Percentiles rank a stretch among this genome's conserved stretches.
phyloP scores from a whole-genome alignment of 2,329 filamentous ascomycete species.

The Macrophomina phaseolina region DNA sequence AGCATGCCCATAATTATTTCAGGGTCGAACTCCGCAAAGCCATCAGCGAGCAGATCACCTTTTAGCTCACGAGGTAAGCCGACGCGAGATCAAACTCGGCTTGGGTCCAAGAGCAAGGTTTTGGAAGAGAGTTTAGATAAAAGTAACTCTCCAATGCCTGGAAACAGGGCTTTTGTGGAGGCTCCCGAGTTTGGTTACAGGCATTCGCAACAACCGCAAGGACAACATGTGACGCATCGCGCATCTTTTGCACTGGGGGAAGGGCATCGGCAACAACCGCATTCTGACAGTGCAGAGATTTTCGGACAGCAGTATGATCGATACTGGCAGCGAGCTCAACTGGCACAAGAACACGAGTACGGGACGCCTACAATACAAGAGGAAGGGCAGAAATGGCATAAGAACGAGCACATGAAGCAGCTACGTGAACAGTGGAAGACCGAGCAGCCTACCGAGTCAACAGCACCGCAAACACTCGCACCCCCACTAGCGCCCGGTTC shows the following conservation, averaged over 20 bases:
- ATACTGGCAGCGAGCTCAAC: neutral
- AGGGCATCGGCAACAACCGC: neutral
- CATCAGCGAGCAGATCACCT: neutral
- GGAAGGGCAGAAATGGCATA: neutral
- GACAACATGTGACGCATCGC: neutral
- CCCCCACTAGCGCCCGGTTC: neutral
- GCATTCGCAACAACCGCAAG: neutral
- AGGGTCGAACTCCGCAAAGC: neutral
- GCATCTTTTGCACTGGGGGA: neutral
- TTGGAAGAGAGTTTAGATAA: neutral
- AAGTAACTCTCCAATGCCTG: neutral
- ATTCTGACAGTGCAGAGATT: neutral
- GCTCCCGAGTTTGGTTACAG: neutral
- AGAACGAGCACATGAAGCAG: constrained; percentile 74
- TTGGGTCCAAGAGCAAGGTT: neutral
- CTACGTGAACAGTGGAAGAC: constrained; percentile 26
- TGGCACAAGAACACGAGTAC: neutral
- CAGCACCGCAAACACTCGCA: too few species aligned
- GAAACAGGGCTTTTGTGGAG: neutral
- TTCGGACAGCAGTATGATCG: neutral
- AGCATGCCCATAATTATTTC: constrained; percentile 18
- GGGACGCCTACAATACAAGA: neutral
- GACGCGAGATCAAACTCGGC: neutral
- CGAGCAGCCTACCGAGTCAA: too few species aligned
- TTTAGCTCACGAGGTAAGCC: neutral